Evolutionary conservation across 2,329 filamentous ascomycete genomes (phyloP), one percentile per base, ranked within the genome.

Genomic region (Lecanicillium sp.): DNA sequence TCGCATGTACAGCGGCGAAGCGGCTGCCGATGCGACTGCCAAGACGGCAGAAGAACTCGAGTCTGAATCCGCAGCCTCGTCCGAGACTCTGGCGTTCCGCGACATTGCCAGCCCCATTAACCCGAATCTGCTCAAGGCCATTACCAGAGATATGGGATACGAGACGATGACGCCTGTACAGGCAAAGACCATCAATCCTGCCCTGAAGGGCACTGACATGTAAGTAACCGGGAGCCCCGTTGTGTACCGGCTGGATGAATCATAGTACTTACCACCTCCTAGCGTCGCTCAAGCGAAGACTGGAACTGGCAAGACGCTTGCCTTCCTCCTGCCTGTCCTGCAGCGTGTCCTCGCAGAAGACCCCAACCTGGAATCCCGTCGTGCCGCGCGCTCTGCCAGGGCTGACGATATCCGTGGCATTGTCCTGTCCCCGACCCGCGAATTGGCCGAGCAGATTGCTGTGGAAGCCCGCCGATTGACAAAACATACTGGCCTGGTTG

Each of bases 251-350:
- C 14, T 25, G 4, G 15, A 25, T 25, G 11, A 25, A 25, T 6
- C 22, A 25, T 25, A 7, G 11, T 25, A 11, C 22, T 25, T 6
- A 25, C 22, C 6, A 25, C 22, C 33, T 29, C 33, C 25, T 45
- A 87, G 84, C 51, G 73, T 97, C 49, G 92, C 90, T 33, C 92
- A 97, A 67, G 92, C 92, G 43, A 95, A 87, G 65, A 98, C 92
- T 8, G 92, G 92, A 57, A 97, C 92, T 4, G 92, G 92, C 57
- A 98, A 98, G 67, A 98, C 92, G 0, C 67, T 97, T 41, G 92
- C 87, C 27, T 98, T 97, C 69, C 72, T 98, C 17, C 65, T 97
- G 6, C 92, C 92, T 36, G 69, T 88, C 7, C 66, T 97, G 37
- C 87, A 96, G 58, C 81, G 80, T 43, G 84, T 95, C 54, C 67